phyloP scores from a whole-genome alignment of 495 filamentous ascomycete genomes.

The Xylaria castorea region DNA sequence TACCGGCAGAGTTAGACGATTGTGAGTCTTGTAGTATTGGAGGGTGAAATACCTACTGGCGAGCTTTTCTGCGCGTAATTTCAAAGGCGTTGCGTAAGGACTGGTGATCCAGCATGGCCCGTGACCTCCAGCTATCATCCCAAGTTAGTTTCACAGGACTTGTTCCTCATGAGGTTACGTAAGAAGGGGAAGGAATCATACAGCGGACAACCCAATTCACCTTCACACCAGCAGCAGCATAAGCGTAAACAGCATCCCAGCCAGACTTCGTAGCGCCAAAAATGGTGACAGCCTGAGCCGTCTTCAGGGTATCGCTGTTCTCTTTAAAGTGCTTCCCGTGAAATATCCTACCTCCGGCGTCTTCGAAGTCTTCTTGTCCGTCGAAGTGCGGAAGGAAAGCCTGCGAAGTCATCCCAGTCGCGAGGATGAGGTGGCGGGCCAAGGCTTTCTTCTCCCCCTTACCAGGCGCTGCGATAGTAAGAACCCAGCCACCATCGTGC shows the following conservation, averaged over 20 bases:
- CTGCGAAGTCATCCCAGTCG: constrained; percentile 48
- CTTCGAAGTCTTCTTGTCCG: constrained; percentile 45
- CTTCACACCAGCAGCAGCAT: constrained; percentile 65
- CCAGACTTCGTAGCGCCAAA: constrained; percentile 78
- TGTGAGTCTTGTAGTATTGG: neutral
- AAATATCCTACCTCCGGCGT: constrained; percentile 61
- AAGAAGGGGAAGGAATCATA: constrained; percentile 27
- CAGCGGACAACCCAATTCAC: constrained; percentile 79
- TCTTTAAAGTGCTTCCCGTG: constrained; percentile 64
- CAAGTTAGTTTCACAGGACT: neutral
- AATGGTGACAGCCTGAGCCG: constrained; percentile 59
- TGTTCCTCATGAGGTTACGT: neutral
- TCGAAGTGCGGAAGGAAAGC: constrained; percentile 47
- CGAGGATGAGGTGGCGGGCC: constrained; percentile 45
- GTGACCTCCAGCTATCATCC: constrained; percentile 64
- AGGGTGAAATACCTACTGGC: constrained; percentile 50
- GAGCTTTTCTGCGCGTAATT: constrained; percentile 54
- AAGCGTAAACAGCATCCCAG: constrained; percentile 77
- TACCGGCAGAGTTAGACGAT: neutral
- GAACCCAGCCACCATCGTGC: constrained; percentile 47
- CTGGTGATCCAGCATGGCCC: constrained; percentile 77
- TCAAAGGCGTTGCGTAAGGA: constrained; percentile 53
- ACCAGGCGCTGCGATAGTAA: constrained; percentile 38
- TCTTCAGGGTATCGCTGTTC: constrained; percentile 39
- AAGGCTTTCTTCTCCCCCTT: constrained; percentile 31